A percentile compares a stretch with the other conserved stretches of the same genome.
Evolutionary conservation across 148 eudicot genomes (phyloP).

Genomic region (Chenopodium suecicum): DNA sequence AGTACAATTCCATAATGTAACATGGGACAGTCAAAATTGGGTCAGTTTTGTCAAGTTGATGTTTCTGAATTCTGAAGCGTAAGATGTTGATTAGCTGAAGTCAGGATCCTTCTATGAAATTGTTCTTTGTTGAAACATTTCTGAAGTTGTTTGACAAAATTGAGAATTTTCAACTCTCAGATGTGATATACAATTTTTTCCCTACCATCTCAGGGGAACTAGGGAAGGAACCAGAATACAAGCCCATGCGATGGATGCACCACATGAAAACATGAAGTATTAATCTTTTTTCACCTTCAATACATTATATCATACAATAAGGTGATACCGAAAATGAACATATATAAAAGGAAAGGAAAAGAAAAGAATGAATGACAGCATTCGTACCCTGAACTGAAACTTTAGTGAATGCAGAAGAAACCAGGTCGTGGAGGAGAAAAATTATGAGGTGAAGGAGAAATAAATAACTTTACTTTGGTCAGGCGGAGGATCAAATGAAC

Average conservation of each 20-base stretch:
- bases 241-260: background rate
- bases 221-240: background rate
- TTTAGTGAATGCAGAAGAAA: slow-evolving; percentile 9
- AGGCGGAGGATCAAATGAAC: slow-evolving; percentile 16
- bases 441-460: slow-evolving; percentile 16
- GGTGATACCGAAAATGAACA: slow-evolving; percentile 2
- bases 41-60: too few relatives aligned
- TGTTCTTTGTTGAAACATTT: background rate
- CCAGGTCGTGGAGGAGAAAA: background rate
- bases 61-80: too few relatives aligned
- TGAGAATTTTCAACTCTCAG: background rate
- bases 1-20: background rate
- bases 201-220: background rate
- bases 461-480: slow-evolving; percentile 17
- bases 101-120: too few relatives aligned
- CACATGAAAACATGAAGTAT: background rate
- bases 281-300: slow-evolving; percentile 22
- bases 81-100: too few relatives aligned
- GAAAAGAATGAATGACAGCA: background rate
- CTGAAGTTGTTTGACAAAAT: background rate
- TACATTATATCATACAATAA: slow-evolving; percentile 30
- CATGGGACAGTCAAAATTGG: too few relatives aligned
- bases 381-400: background rate
- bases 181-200: background rate
- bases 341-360: background rate